phyloP scores from a whole-genome alignment of 2,329 filamentous ascomycete species.

The Orbilia ellipsospora region DNA sequence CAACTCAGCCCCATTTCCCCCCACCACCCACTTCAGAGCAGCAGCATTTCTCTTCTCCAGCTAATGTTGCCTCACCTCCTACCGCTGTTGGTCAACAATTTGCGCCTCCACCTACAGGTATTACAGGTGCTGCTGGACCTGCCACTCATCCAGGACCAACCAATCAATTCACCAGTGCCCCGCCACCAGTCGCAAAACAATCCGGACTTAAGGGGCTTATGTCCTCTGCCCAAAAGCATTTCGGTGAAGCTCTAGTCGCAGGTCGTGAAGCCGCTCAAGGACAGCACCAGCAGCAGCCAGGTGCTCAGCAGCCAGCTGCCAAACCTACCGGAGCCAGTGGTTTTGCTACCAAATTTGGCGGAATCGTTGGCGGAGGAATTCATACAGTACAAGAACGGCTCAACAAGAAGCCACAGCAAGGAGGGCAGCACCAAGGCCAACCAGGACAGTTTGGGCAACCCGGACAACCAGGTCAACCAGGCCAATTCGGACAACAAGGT shows the following conservation, averaged over 20 bases:
- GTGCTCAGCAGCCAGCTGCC: neutral
- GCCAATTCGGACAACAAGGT: too few species aligned
- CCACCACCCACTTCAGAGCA: neutral
- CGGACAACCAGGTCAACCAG: too few species aligned
- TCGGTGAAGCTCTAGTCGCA: slow-evolving; percentile 42
- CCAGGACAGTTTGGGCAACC: too few species aligned
- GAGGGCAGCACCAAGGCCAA: neutral
- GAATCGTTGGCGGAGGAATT: slow-evolving; percentile 39
- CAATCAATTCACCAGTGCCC: too few species aligned
- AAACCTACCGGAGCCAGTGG: slow-evolving; percentile 19
- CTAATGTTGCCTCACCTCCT: neutral
- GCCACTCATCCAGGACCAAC: neutral
- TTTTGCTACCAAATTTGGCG: slow-evolving; percentile 47
- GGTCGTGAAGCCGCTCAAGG: slow-evolving; percentile 42
- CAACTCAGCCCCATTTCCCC: neutral
- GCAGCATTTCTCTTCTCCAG: neutral
- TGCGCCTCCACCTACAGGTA: neutral
- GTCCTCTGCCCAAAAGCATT: slow-evolving; percentile 41
- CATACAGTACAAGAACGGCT: slow-evolving; percentile 48
- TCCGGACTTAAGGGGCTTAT: slow-evolving; percentile 38
- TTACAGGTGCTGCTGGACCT: neutral
- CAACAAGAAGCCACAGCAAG: slow-evolving; percentile 23
- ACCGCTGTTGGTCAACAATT: neutral
- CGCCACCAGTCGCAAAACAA: slow-evolving; percentile 28
- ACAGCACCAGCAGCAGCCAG: slow-evolving; percentile 15